Percentiles rank a stretch among this genome's conserved stretches.
Conservation (phyloP, 2,329 filamentous ascomycete species). For the Verticillium tricorpus region DNA sequence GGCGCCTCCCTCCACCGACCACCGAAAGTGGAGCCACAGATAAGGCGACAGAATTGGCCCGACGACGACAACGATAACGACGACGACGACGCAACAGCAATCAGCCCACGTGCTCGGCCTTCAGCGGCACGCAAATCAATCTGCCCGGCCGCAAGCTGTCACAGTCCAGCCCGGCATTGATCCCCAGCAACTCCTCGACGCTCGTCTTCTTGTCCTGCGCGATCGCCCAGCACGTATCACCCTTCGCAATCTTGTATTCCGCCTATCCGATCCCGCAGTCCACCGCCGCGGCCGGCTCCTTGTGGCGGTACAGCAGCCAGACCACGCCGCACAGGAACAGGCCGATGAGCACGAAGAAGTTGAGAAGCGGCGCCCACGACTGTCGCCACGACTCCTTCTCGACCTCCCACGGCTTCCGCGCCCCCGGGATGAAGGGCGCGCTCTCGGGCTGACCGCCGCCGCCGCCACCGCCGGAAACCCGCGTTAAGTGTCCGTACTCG, state of each 20-base stretch:
- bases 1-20: not conserved
- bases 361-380: slow-evolving; percentile 50
- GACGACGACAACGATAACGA: not conserved
- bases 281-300: slow-evolving; percentile 11
- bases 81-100: not conserved
- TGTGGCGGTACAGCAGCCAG: slow-evolving; percentile 35
- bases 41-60: not conserved
- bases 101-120: not conserved
- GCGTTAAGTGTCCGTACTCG: slow-evolving; percentile 42
- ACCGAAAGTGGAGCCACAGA: not conserved
- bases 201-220: slow-evolving; percentile 35
- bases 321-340: slow-evolving; percentile 45
- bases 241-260: slow-evolving; percentile 35
- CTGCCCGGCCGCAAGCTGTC: slow-evolving; percentile 36
- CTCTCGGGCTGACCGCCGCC: slow-evolving; percentile 9
- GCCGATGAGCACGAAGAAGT: slow-evolving; percentile 51
- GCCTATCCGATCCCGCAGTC: slow-evolving; percentile 24
- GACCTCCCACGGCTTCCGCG: slow-evolving; percentile 4
- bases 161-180: slow-evolving; percentile 43
- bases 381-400: slow-evolving; percentile 42
- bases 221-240: slow-evolving; percentile 52
- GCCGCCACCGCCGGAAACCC: slow-evolving; percentile 23
- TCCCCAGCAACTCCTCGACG: slow-evolving; percentile 39
- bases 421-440: slow-evolving; percentile 1
- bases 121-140: slow-evolving; percentile 39